Conservation (phyloP, 805 yeast species). For the Kodamaea restingae region DNA sequence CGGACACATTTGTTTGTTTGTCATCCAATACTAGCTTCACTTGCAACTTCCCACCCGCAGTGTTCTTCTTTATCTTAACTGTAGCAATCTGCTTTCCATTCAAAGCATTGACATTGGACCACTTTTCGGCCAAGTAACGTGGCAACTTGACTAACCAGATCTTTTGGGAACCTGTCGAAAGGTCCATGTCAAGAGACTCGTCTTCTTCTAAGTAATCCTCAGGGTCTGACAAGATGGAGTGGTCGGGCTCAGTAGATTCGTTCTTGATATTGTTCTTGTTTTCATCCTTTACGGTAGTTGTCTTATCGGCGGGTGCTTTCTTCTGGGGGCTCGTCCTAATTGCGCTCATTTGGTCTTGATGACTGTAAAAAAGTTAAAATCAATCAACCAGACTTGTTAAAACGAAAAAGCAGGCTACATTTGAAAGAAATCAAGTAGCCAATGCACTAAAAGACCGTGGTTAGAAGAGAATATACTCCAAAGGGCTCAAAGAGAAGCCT, state of each 20-base stretch:
- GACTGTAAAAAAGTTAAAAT: background rate
- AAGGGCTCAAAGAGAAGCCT: too few relatives aligned
- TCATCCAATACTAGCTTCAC: conserved; percentile 59
- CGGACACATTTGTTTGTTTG: conserved; percentile 24
- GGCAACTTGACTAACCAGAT: conserved; percentile 94
- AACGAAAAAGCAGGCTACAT: too few relatives aligned
- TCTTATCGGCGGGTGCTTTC: conserved; percentile 7
- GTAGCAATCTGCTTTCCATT: conserved; percentile 78
- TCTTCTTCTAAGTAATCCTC: conserved; percentile 47
- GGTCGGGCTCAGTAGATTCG: conserved; percentile 19
- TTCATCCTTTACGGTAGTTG: conserved; percentile 4
- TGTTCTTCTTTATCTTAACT: conserved; percentile 63
- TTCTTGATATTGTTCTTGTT: conserved; percentile 1
- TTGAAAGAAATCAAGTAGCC: too few relatives aligned
- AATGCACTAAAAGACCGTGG: too few relatives aligned
- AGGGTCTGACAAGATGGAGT: conserved; percentile 39
- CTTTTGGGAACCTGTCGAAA: conserved; percentile 58
- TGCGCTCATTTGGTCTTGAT: too few relatives aligned
- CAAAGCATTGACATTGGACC: conserved; percentile 60
- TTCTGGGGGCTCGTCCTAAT: conserved; percentile 13
- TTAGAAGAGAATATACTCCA: too few relatives aligned
- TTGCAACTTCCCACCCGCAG: conserved; percentile 29
- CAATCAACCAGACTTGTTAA: too few relatives aligned
- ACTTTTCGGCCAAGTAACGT: conserved; percentile 73
- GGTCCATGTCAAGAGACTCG: conserved; percentile 76